A percentile compares a stretch with the other conserved stretches of the same genome.
Conservation (phyloP, 129 eudicot species). For the Mikania micrantha region DNA sequence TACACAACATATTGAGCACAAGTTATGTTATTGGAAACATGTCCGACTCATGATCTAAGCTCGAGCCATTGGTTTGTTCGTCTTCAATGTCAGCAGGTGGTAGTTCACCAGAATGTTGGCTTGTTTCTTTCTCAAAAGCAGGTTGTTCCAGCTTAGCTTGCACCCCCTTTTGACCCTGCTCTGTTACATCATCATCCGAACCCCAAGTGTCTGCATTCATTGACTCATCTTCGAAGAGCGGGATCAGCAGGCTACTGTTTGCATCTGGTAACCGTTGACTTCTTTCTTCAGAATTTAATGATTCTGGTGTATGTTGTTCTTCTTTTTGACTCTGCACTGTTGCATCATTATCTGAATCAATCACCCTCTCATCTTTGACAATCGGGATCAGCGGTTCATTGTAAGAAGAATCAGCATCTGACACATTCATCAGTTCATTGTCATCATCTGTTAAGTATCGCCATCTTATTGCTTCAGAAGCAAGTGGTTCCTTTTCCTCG, state of each 20-base stretch:
- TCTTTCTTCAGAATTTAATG: not conserved
- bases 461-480: not conserved
- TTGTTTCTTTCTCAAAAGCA: not conserved
- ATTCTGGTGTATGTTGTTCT: not conserved
- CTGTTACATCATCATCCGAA: constrained; percentile 1
- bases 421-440: not conserved
- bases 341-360: not conserved
- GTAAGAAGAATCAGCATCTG: not conserved
- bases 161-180: not conserved
- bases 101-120: not conserved
- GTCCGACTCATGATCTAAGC: not conserved
- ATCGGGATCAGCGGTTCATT: not conserved
- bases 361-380: not conserved
- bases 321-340: not conserved
- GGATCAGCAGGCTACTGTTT: not conserved
- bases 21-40: not conserved
- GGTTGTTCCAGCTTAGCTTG: not conserved
- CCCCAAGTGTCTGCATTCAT: not conserved
- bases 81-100: not conserved
- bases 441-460: not conserved
- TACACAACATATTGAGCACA: not conserved
- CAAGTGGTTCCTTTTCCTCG: not conserved
- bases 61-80: not conserved
- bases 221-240: not conserved
- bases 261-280: not conserved